A percentile compares a stretch with the other conserved stretches of the same genome.
Evolutionary conservation across 495 filamentous ascomycete species (phyloP).

Genomic region (Aspergillus nidulans): DNA sequence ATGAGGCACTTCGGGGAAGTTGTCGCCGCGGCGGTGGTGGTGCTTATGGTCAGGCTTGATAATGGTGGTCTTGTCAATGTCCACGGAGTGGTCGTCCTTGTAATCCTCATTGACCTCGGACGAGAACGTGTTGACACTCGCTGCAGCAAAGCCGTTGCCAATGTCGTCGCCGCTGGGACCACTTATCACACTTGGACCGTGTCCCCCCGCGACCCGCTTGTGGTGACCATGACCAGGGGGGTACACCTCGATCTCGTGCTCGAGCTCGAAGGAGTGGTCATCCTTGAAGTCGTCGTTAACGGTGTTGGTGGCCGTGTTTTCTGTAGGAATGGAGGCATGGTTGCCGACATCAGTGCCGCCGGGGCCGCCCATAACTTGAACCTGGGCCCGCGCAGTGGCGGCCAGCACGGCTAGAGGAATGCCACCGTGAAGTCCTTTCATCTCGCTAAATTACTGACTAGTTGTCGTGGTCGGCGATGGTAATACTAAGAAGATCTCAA

Average conservation of each 20-base stretch:
- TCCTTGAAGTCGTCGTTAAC: constrained; percentile 27
- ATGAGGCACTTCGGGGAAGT: too few relatives aligned
- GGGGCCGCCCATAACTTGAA: constrained; percentile 4
- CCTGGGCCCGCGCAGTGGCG: constrained; percentile 32
- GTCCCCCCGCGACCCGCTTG: background rate
- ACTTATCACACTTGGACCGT: background rate
- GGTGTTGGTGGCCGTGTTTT: constrained; percentile 11
- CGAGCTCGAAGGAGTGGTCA: constrained; percentile 18
- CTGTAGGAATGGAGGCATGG: constrained; percentile 11
- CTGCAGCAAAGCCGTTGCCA: background rate
- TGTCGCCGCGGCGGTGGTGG: background rate
- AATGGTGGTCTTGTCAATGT: background rate
- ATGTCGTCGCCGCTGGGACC: constrained; percentile 1
- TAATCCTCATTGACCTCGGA: background rate
- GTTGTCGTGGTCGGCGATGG: constrained; percentile 11
- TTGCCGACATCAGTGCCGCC: constrained; percentile 17
- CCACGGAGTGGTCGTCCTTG: constrained; percentile 8
- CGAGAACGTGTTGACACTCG: background rate
- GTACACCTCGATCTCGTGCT: background rate
- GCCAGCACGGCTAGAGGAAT: constrained; percentile 39
- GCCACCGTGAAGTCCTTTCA: constrained; percentile 40
- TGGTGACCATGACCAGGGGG: background rate
- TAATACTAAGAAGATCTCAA: constrained; percentile 3
- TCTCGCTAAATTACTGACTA: constrained; percentile 15
- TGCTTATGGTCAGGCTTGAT: background rate